phyloP scores from a whole-genome alignment of 371 early-diverging fungal genomes.

The Nosema muscidifuracis region DNA sequence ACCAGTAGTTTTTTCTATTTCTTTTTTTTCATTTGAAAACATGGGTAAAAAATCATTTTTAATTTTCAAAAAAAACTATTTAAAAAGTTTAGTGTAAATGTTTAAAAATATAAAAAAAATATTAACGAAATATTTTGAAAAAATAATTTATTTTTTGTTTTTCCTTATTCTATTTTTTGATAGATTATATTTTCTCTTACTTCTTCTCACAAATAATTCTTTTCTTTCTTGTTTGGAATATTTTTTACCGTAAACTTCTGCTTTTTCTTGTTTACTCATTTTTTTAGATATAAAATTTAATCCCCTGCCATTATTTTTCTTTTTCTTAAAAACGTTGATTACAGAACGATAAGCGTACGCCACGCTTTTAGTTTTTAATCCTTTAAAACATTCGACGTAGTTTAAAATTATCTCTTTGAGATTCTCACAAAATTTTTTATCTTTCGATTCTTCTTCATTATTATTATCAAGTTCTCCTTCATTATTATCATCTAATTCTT shows the following conservation, averaged over 20 bases:
- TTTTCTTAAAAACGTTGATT: constrained; percentile 38
- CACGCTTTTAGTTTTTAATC: constrained; percentile 30
- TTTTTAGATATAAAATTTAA: constrained; percentile 39
- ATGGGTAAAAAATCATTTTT: not conserved
- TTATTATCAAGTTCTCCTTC: not conserved
- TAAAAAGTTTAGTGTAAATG: not conserved
- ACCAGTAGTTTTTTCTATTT: not conserved
- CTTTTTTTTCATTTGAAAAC: constrained; percentile 2
- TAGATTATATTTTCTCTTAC: constrained; percentile 29
- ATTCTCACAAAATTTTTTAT: not conserved
- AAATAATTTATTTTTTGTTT: constrained; percentile 27
- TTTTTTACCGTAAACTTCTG: constrained; percentile 32
- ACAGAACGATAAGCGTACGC: constrained; percentile 32
- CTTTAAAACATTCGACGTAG: constrained; percentile 34
- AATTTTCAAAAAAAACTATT: not conserved
- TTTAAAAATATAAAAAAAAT: not conserved
- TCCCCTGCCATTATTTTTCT: constrained; percentile 19
- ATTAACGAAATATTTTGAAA: not conserved
- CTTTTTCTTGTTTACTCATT: constrained; percentile 53
- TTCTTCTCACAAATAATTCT: not conserved
- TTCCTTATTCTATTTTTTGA: constrained; percentile 29
- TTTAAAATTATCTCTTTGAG: constrained; percentile 33
- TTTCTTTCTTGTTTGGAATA: constrained; percentile 9
- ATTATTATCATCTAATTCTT: not conserved
- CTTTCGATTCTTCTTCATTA: not conserved